Conservation (phyloP, 2,329 filamentous ascomycete species). For the Gremmenia infestans region DNA sequence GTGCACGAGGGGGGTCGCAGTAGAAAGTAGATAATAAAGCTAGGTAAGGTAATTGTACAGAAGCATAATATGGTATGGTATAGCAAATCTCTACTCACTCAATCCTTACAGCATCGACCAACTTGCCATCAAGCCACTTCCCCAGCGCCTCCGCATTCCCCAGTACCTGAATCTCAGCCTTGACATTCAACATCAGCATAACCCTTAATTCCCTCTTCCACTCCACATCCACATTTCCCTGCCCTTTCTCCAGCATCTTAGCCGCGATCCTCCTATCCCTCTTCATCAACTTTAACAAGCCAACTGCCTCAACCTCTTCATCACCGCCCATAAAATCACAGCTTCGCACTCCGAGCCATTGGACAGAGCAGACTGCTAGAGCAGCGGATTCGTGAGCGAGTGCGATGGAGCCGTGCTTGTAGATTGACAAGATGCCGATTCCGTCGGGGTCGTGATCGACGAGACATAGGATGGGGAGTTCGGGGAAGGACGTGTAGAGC, state of each 20-base stretch:
- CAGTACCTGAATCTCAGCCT: constrained; percentile 72
- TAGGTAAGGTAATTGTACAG: too few relatives aligned
- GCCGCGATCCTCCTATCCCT: constrained; percentile 51
- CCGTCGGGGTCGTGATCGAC: constrained; percentile 77
- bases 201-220: constrained; percentile 57
- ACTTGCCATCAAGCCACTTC: constrained; percentile 27
- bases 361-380: constrained; percentile 45
- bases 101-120: constrained; percentile 4
- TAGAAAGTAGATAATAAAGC: too few relatives aligned
- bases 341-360: constrained; percentile 57
- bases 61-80: too few relatives aligned
- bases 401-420: constrained; percentile 62
- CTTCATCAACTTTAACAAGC: constrained; percentile 13
- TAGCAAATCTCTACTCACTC: background rate
- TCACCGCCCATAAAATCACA: constrained; percentile 17
- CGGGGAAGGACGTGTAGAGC: constrained; percentile 43
- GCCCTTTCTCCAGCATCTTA: constrained; percentile 42
- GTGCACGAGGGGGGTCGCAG: too few relatives aligned
- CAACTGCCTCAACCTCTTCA: constrained; percentile 2
- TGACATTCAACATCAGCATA: constrained; percentile 70
- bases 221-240: constrained; percentile 31
- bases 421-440: constrained; percentile 67
- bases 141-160: constrained; percentile 37
- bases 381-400: constrained; percentile 53
- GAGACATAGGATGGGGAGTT: constrained; percentile 56